Evolutionary conservation across 305 asterid species (phyloP), one percentile per base, ranked within the genome.

Genomic region (Plantago coronopus): DNA sequence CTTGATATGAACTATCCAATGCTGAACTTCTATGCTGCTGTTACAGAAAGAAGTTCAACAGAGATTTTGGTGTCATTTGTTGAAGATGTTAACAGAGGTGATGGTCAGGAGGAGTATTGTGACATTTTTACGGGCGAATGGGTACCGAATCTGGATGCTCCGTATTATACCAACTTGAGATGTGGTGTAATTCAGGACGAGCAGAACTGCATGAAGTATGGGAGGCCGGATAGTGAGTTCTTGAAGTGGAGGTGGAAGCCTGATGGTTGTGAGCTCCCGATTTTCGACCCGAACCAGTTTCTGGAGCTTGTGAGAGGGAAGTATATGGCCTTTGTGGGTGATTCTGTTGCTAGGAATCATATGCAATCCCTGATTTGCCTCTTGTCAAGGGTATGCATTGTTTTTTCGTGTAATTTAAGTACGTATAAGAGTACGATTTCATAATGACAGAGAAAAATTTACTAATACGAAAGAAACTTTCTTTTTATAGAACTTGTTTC

Each of bases 171-270:
- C 11, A 91, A 91, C 48, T 64, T 62, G 1, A 86, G 86, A 0
- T 88, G 96, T 31, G 23, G 56, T 6, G 81, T 79, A 8, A 88
- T 91, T 3, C 96, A 91, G 43, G 89, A 91, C 63, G 94, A 83
- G 48, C 96, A 91, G 69, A 88, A 91, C 60, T 91, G 96, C 57
- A 55, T 91, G 81, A 86, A 80, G 60, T 87, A 73, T 45, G 96
- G 88, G 0, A 66, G 94, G 77, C 96, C 95, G 0, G 95, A 85
- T 57, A 46, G 27, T 0, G 95, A 60, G 3, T 91, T 76, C 65
- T 48, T 90, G 77, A 80, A 85, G 44, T 89, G 95, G 95, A 81
- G 68, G 62, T 89, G 97, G 97, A 81, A 79, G 70, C 97, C 97
- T 19, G 95, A 85, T 40, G 81, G 62, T 0, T 88, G 97, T 13